Conservation (phyloP, 495 filamentous ascomycete genomes). For the Penicillium subrubescens region DNA sequence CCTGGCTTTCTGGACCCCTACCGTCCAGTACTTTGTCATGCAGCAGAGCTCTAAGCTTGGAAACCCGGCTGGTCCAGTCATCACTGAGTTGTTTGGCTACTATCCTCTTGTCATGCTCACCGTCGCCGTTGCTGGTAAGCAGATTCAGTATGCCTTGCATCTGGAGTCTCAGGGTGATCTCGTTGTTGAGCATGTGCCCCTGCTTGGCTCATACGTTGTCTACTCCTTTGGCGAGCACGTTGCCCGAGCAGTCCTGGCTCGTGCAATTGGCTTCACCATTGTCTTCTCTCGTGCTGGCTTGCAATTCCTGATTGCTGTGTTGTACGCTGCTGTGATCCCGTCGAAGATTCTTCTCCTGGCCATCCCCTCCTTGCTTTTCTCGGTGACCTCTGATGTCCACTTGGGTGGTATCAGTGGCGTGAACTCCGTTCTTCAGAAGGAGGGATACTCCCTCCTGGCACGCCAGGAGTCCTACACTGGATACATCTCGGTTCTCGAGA, state of each 20-base stretch:
- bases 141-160: constrained; percentile 59
- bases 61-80: constrained; percentile 67
- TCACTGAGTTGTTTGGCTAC: constrained; percentile 71
- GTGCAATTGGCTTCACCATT: constrained; percentile 60
- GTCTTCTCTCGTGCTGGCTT: constrained; percentile 71
- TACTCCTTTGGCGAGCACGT: constrained; percentile 61
- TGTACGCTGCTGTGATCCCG: constrained; percentile 67
- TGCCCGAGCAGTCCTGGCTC: constrained; percentile 51
- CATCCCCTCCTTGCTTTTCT: constrained; percentile 71
- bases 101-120: constrained; percentile 73
- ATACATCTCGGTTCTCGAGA: constrained; percentile 88
- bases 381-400: constrained; percentile 71
- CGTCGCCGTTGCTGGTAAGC: constrained; percentile 62
- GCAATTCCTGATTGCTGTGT: constrained; percentile 62
- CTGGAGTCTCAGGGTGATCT: constrained; percentile 57
- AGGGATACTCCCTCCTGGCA: constrained; percentile 64
- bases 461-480: constrained; percentile 84
- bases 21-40: constrained; percentile 68
- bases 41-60: constrained; percentile 64
- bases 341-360: constrained; percentile 65
- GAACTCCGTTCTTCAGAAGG: constrained; percentile 60
- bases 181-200: constrained; percentile 58
- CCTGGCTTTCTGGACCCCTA: constrained; percentile 72
- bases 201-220: constrained; percentile 62
- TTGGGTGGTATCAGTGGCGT: constrained; percentile 56